phyloP scores from a whole-genome alignment of 371 early-diverging fungal genomes.

The Circinella umbellata region DNA sequence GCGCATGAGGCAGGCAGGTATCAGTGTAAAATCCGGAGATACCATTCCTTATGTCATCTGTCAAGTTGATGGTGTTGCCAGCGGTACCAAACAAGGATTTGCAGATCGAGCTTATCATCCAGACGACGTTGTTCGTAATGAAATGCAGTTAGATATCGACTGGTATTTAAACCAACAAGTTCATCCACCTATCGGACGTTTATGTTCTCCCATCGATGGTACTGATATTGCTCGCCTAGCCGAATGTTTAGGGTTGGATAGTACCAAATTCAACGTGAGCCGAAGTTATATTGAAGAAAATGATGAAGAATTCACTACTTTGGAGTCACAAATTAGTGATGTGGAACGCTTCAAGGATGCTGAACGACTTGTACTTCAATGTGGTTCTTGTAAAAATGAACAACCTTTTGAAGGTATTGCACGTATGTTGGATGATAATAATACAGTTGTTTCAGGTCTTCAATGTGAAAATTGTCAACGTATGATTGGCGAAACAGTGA shows the following conservation, averaged over 20 bases:
- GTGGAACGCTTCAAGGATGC: slow-evolving; percentile 83
- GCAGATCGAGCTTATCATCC: slow-evolving; percentile 90
- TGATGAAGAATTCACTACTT: slow-evolving; percentile 66
- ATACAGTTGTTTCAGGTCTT: slow-evolving; percentile 39
- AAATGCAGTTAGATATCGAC: slow-evolving; percentile 79
- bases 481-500: slow-evolving; percentile 35
- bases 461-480: slow-evolving; percentile 66
- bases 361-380: slow-evolving; percentile 63
- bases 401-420: slow-evolving; percentile 64
- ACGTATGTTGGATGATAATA: slow-evolving; percentile 27
- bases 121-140: slow-evolving; percentile 76
- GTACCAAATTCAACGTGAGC: slow-evolving; percentile 62
- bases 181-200: slow-evolving; percentile 92
- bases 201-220: slow-evolving; percentile 90
- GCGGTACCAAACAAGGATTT: slow-evolving; percentile 53
- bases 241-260: slow-evolving; percentile 80
- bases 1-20: slow-evolving; percentile 78
- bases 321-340: slow-evolving; percentile 85
- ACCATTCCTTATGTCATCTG: slow-evolving; percentile 98
- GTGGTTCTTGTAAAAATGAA: slow-evolving; percentile 63
- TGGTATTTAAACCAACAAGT: slow-evolving; percentile 98
- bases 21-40: slow-evolving; percentile 83
- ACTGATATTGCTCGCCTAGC: slow-evolving; percentile 85
- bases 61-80: slow-evolving; percentile 51
- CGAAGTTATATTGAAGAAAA: slow-evolving; percentile 12